Evolutionary conservation across 805 yeast genomes (phyloP).

Genomic region (Candida incommunis): DNA sequence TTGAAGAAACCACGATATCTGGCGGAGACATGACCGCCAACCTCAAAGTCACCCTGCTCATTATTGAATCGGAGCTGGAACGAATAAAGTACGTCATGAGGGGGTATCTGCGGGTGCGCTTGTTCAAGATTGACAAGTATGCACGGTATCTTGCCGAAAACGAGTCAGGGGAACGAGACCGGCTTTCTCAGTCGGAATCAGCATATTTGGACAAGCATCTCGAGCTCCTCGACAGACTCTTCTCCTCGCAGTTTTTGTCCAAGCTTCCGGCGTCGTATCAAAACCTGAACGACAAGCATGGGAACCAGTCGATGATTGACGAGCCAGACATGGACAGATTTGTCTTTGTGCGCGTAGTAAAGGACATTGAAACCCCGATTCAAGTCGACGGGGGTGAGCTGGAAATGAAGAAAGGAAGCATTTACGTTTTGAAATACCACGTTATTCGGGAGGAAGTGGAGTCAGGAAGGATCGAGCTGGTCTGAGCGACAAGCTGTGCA

Average conservation of each 20-base stretch:
- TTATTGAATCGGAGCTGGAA: constrained; percentile 86
- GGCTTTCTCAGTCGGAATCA: constrained; percentile 4
- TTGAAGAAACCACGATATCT: constrained; percentile 60
- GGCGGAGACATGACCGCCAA: constrained; percentile 20
- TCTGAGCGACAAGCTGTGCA: constrained; percentile 21
- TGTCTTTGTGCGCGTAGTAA: constrained; percentile 54
- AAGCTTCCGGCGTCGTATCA: constrained; percentile 39
- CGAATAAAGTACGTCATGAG: constrained; percentile 72
- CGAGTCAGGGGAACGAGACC: constrained; percentile 33
- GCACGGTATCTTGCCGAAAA: constrained; percentile 42
- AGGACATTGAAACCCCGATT: constrained; percentile 26
- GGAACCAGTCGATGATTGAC: constrained; percentile 53
- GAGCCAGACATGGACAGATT: constrained; percentile 64
- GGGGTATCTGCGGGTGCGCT: constrained; percentile 63
- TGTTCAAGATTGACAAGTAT: constrained; percentile 55
- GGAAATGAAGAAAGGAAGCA: constrained; percentile 45
- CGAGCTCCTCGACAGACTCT: constrained; percentile 46
- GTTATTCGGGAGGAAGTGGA: constrained; percentile 29
- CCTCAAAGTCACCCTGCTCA: constrained; percentile 63
- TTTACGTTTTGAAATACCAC: constrained; percentile 61
- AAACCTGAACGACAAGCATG: background rate
- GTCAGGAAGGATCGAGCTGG: constrained; percentile 29
- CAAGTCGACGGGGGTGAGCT: constrained; percentile 33
- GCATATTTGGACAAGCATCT: constrained; percentile 33
- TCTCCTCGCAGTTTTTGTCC: constrained; percentile 50